These are phyloP conservation scores for Eucalyptus tenuipes DNA, from an alignment of 345 rosid genomes.

Conservation along the genomic window DNA sequence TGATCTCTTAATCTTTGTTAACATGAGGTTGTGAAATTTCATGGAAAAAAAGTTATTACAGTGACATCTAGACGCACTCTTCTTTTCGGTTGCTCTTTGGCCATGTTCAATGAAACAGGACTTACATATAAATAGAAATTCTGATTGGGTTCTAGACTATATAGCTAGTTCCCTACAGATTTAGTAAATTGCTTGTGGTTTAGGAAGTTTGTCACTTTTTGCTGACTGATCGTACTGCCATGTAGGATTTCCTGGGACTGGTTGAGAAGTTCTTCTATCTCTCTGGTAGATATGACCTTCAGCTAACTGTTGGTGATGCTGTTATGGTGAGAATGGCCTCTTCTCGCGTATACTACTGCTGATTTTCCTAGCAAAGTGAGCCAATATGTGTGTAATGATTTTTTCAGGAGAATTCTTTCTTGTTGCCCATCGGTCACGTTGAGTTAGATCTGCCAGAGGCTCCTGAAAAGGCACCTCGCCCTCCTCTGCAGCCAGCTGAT, in stretches of 20 bases:
- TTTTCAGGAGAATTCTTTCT: conserved; percentile 78
- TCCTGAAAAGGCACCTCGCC: conserved; percentile 83
- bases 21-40: neutral
- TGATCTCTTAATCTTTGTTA: neutral
- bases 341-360: neutral
- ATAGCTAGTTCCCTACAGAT: neutral
- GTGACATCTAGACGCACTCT: neutral
- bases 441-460: conserved; percentile 90
- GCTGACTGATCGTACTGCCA: neutral
- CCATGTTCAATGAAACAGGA: neutral
- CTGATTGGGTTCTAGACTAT: neutral
- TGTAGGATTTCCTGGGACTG: conserved; percentile 86
- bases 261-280: conserved; percentile 93
- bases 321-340: conserved; percentile 54
- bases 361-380: neutral
- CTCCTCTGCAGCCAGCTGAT: conserved; percentile 54
- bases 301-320: conserved; percentile 85
- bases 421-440: conserved; percentile 50
- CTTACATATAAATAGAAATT: neutral
- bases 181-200: neutral
- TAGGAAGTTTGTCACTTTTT: neutral
- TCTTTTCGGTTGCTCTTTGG: neutral
- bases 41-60: neutral
- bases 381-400: neutral
- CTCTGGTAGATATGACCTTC: conserved; percentile 79